Evolutionary conservation across 805 yeast species (phyloP).

Genomic region (Wickerhamomyces canadensis): DNA sequence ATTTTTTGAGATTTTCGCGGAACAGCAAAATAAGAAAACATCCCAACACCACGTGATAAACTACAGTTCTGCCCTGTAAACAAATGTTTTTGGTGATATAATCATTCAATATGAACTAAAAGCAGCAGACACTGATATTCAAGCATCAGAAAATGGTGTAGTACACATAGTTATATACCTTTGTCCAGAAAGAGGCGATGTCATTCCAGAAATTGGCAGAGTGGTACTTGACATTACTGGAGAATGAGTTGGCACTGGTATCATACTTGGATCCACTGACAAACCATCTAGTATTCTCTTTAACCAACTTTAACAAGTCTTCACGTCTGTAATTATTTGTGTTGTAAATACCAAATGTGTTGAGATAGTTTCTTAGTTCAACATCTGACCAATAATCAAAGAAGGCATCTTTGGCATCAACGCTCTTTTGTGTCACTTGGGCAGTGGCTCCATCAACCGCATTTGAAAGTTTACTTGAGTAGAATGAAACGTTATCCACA

Average conservation of each 20-base stretch:
- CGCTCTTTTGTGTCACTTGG: neutral
- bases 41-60: slow-evolving; percentile 3
- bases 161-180: slow-evolving; percentile 7
- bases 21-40: neutral
- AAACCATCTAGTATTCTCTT: slow-evolving; percentile 36
- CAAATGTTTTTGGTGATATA: too few relatives aligned
- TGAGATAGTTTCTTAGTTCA: slow-evolving; percentile 37
- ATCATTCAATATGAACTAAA: too few relatives aligned
- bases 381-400: slow-evolving; percentile 37
- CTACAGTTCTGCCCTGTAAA: too few relatives aligned
- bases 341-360: slow-evolving; percentile 35
- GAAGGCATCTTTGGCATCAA: slow-evolving; percentile 15
- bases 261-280: slow-evolving; percentile 22
- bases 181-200: slow-evolving; percentile 3
- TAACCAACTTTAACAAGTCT: slow-evolving; percentile 34
- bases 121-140: too few relatives aligned
- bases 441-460: slow-evolving; percentile 12
- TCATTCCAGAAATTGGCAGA: slow-evolving; percentile 7
- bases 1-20: neutral
- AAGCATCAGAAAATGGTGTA: slow-evolving; percentile 3
- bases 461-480: slow-evolving; percentile 11
- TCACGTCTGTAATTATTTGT: slow-evolving; percentile 24
- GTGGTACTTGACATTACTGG: slow-evolving; percentile 9
- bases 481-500: slow-evolving; percentile 9
- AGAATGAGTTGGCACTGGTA: neutral